Conservation (phyloP, 805 yeast genomes). For the Dipodascopsis tothii region DNA sequence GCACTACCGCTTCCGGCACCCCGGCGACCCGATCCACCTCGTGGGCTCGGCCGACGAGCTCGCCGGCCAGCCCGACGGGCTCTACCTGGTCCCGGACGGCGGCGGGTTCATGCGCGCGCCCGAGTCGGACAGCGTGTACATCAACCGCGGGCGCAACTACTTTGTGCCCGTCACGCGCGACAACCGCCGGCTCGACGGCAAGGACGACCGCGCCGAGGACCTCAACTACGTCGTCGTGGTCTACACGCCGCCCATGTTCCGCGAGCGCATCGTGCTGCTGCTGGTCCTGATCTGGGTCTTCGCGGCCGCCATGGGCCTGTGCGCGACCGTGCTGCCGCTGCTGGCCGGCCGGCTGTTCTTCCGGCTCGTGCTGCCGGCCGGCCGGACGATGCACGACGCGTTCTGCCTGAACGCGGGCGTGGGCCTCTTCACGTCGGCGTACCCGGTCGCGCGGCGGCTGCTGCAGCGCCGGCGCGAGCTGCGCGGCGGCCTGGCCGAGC, state of each 20-base stretch:
- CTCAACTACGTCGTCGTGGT: constrained; percentile 51
- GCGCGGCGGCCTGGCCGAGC: neutral
- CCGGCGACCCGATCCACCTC: neutral
- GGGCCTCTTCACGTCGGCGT: constrained; percentile 1
- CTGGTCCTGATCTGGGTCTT: constrained; percentile 44
- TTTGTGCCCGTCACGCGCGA: constrained; percentile 79
- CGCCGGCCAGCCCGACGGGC: constrained; percentile 40
- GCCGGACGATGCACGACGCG: constrained; percentile 22
- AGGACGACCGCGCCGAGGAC: constrained; percentile 37
- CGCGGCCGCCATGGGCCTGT: constrained; percentile 24
- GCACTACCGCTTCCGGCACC: neutral
- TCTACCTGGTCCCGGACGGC: constrained; percentile 76
- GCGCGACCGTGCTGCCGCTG: constrained; percentile 27
- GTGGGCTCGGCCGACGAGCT: constrained; percentile 1
- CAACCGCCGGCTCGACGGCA: constrained; percentile 49
- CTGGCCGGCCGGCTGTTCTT: constrained; percentile 26
- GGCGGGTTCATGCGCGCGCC: constrained; percentile 72
- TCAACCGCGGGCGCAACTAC: constrained; percentile 49
- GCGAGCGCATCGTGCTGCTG: constrained; percentile 47
- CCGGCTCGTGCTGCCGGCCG: constrained; percentile 1
- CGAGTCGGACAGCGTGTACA: constrained; percentile 64
- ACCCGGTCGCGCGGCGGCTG: neutral
- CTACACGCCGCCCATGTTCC: constrained; percentile 77
- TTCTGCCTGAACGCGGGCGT: constrained; percentile 25
- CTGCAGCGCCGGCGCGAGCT: no score